phyloP scores from a whole-genome alignment of 768 basidiomycete species.

The Trametes meyenii region DNA sequence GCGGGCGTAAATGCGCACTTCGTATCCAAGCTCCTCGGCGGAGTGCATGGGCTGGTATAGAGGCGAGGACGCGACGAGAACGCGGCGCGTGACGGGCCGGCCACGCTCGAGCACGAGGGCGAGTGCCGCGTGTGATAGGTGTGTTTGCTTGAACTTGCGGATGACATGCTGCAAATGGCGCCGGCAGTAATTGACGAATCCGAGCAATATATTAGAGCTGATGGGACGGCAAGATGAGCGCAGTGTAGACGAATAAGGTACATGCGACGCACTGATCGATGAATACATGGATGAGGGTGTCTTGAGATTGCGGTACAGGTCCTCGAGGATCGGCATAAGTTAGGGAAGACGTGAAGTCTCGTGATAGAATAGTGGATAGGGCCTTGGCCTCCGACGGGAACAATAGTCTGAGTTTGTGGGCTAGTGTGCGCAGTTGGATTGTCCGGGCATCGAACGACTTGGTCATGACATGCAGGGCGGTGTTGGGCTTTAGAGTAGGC shows the following conservation, averaged over 20 bases:
- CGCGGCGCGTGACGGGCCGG: slow-evolving; percentile 70
- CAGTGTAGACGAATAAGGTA: slow-evolving; percentile 8
- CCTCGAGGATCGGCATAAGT: slow-evolving; percentile 42
- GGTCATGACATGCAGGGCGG: slow-evolving; percentile 43
- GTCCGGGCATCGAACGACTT: slow-evolving; percentile 50
- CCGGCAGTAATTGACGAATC: slow-evolving; percentile 71
- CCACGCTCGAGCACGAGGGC: slow-evolving; percentile 82
- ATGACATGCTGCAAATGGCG: slow-evolving; percentile 47
- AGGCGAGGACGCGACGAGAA: slow-evolving; percentile 81
- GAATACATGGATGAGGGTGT: slow-evolving; percentile 45
- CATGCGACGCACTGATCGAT: slow-evolving; percentile 56
- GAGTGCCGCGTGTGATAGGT: slow-evolving; percentile 78
- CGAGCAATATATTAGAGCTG: slow-evolving; percentile 89
- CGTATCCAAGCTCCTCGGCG: slow-evolving; percentile 74
- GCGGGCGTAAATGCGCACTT: slow-evolving; percentile 67
- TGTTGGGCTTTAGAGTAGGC: slow-evolving; percentile 38
- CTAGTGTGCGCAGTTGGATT: slow-evolving; percentile 55
- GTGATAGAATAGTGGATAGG: slow-evolving; percentile 35
- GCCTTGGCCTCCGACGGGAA: slow-evolving; percentile 54
- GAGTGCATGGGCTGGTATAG: slow-evolving; percentile 81
- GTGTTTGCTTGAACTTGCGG: slow-evolving; percentile 43
- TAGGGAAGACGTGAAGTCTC: slow-evolving; percentile 28
- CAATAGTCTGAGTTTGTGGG: slow-evolving; percentile 55
- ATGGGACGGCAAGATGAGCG: slow-evolving; percentile 2
- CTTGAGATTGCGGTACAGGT: slow-evolving; percentile 34